A percentile compares a stretch with the other conserved stretches of the same genome.
Evolutionary conservation across 208 protist species (phyloP).

Genomic region (Wallacemonas sp.): DNA sequence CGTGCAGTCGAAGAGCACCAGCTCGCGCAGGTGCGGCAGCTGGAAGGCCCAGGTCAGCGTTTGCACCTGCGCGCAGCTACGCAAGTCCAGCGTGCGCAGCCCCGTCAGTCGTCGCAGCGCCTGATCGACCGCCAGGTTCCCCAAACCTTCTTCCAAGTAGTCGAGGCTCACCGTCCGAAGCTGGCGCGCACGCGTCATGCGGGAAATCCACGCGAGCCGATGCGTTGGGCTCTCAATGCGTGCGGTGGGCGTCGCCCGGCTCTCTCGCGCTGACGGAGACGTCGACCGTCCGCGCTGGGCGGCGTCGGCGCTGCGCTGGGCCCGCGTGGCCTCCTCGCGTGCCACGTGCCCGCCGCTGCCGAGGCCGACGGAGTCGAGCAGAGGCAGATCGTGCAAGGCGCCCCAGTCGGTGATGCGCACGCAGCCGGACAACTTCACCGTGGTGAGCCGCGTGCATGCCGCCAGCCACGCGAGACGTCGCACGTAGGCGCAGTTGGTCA

Average conservation of each 20-base stretch:
- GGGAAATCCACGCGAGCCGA: too few species aligned
- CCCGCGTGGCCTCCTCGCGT: background rate
- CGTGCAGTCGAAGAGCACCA: conserved; percentile 23
- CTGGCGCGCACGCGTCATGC: too few species aligned
- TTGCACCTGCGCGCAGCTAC: conserved; percentile 5
- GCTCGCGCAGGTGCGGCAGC: conserved; percentile 25
- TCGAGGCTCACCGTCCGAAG: background rate
- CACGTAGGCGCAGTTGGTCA: conserved; percentile 7
- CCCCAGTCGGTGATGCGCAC: conserved; percentile 15
- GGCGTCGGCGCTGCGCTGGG: conserved; percentile 1
- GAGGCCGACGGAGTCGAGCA: background rate
- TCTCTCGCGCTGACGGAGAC: too few species aligned
- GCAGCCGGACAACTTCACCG: background rate
- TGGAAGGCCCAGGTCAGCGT: conserved; percentile 12
- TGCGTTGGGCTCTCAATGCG: too few species aligned
- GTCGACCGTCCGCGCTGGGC: too few species aligned
- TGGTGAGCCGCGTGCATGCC: background rate
- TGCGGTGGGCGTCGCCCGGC: too few species aligned
- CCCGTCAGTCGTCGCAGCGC: background rate
- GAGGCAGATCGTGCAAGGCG: background rate
- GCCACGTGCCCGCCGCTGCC: background rate
- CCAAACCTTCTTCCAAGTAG: conserved; percentile 6
- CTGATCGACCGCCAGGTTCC: conserved; percentile 3
- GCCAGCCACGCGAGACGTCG: background rate
- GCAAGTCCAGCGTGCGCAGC: conserved; percentile 1